Evolutionary conservation across 805 yeast species (phyloP).

Genomic region (Candida qinlingensis): DNA sequence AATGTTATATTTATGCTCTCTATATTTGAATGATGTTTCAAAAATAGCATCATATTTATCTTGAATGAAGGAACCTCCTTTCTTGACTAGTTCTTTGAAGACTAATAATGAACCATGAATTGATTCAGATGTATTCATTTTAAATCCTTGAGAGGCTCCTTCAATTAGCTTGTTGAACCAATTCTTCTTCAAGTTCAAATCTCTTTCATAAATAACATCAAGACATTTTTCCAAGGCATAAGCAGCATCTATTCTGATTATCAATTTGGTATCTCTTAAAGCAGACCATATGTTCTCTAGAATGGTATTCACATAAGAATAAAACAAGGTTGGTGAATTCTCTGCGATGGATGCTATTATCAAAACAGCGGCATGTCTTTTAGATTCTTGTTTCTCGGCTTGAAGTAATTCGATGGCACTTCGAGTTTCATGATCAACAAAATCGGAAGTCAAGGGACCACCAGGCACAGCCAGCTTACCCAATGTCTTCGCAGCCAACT

Average conservation of each 20-base stretch:
- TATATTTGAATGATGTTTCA: constrained; percentile 66
- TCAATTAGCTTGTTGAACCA: constrained; percentile 73
- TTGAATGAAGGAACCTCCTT: constrained; percentile 67
- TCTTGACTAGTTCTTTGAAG: constrained; percentile 67
- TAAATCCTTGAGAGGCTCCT: constrained; percentile 60
- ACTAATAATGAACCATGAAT: constrained; percentile 87
- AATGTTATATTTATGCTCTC: constrained; percentile 69
- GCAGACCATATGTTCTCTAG: constrained; percentile 86
- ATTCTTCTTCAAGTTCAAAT: constrained; percentile 57
- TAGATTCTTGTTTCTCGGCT: constrained; percentile 76
- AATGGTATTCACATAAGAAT: constrained; percentile 71
- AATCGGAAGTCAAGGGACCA: constrained; percentile 83
- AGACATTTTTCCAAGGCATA: constrained; percentile 72
- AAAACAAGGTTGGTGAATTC: constrained; percentile 80
- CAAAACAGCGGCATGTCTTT: constrained; percentile 88
- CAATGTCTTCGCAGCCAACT: constrained; percentile 76
- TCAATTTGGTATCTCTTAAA: constrained; percentile 68
- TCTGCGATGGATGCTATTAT: constrained; percentile 79
- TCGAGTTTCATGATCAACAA: constrained; percentile 89
- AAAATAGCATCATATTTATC: constrained; percentile 72
- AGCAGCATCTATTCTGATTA: constrained; percentile 81
- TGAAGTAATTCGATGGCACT: constrained; percentile 88
- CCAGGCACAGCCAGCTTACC: constrained; percentile 90
- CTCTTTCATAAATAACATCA: constrained; percentile 74
- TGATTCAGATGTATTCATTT: constrained; percentile 50